Conservation (phyloP, 2,329 filamentous ascomycete species). For the Epichloe scottii region DNA sequence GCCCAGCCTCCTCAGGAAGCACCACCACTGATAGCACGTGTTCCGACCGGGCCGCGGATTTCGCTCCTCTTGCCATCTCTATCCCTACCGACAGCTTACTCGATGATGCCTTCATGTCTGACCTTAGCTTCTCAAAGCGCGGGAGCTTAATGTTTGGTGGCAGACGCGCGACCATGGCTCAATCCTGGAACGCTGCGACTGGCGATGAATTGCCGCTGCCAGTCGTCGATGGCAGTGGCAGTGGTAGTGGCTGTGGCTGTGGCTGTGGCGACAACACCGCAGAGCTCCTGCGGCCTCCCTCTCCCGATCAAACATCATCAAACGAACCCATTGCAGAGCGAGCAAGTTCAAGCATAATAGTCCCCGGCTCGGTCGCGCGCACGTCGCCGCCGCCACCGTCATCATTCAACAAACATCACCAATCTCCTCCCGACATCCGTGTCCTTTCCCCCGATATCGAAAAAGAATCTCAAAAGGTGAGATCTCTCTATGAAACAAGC, state of each 20-base stretch:
- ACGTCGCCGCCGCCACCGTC: neutral
- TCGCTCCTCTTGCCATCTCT: constrained; percentile 39
- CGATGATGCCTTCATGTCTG: constrained; percentile 44
- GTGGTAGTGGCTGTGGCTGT: too few relatives aligned
- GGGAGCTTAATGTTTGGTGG: constrained; percentile 51
- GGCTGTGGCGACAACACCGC: neutral
- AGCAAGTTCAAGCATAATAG: constrained; percentile 1
- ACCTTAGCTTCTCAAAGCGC: constrained; percentile 48
- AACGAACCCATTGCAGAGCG: neutral
- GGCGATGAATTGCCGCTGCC: neutral
- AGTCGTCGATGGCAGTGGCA: neutral
- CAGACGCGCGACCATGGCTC: constrained; percentile 18
- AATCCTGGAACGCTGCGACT: neutral
- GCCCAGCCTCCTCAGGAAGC: constrained; percentile 9
- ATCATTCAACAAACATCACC: neutral
- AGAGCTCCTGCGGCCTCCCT: constrained; percentile 6
- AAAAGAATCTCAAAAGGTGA: constrained; percentile 55
- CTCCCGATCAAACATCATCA: constrained; percentile 2
- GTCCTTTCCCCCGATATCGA: constrained; percentile 43
- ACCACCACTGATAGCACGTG: constrained; percentile 10
- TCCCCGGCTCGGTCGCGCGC: constrained; percentile 3
- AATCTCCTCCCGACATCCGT: constrained; percentile 33
- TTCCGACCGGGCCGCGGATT: constrained; percentile 21
- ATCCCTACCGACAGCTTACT: constrained; percentile 45
- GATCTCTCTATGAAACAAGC: constrained; percentile 50